Percentiles rank a stretch among this genome's conserved stretches.
Evolutionary conservation across 129 eudicot genomes (phyloP).

Genomic region (Lonicera japonica): DNA sequence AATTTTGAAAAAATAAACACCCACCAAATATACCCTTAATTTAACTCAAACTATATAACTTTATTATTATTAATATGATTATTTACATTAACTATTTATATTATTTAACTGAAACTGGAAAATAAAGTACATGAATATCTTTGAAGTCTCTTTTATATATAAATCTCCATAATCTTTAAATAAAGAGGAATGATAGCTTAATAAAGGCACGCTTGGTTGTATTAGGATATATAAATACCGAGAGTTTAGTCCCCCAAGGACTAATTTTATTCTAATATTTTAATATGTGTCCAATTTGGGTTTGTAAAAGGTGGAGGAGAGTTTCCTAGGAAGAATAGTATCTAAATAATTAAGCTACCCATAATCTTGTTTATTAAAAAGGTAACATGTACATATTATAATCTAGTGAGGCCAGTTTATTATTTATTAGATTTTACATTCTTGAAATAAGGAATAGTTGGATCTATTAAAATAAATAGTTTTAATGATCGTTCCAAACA

Average conservation of each 20-base stretch:
- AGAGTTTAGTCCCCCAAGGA: background rate
- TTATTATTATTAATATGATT: no score
- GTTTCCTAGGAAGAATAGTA: conserved; percentile 6
- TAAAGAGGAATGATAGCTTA: background rate
- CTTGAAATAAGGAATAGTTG: background rate
- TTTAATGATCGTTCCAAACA: conserved; percentile 3
- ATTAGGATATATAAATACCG: background rate
- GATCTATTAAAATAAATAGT: background rate
- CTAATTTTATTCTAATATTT: conserved; percentile 1
- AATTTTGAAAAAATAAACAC: no score
- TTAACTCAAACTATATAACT: no score
- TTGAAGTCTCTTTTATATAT: no score
- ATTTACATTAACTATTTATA: no score
- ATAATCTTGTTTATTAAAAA: conserved; percentile 1
- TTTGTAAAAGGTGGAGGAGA: background rate
- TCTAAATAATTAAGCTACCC: background rate
- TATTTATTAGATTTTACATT: no score
- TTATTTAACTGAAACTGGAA: no score
- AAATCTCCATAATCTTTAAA: background rate
- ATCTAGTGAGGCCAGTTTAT: background rate
- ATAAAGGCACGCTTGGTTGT: conserved; percentile 12
- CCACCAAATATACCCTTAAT: no score
- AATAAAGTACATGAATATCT: no score
- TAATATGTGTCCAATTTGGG: background rate
- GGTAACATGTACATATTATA: background rate